Evolutionary conservation across 179 eudicot genomes (phyloP), one percentile per base, ranked within the genome.

Genomic region (Silene vulgaris): DNA sequence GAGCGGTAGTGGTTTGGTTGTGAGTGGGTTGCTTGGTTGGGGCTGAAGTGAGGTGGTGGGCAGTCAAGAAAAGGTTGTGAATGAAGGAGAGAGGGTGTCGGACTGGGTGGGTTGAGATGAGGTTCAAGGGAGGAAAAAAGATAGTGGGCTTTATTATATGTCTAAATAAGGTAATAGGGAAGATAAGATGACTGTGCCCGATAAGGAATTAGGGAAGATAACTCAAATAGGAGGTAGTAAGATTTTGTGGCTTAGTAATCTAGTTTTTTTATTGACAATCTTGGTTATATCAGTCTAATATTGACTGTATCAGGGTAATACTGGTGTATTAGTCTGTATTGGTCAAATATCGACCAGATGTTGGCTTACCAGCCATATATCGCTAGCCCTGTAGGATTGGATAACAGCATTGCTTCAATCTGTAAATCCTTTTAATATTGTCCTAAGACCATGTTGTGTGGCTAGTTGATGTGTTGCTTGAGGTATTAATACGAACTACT

Each of bases 311-410:
- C 59, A 14, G 43, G 16, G 40, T 29, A 65, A 65, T 65, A 29
- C 29, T 29, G 69, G 19, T 29, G 40, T 65, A 65, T 65, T 14
- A 65, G 66, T 28, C n/a, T 5, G 35, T 63, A 63, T 63, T 63
- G n/a, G 69, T 35, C 20, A 65, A 13, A 14, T 65, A 65, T 29
- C 11, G 3, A 45, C 21, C 37, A 56, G 60, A 16, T 56, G 60
- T 56, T 56, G 60, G 12, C 19, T 56, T 5, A 56, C 60, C 60
- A 56, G 60, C 19, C 60, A 56, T 56, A n/a, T 56, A 56, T 56
- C 6, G 60, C 3, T 56, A 14, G 19, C 12, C 60, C 17, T 16
- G 60, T 56, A 56, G 52, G 14, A 56, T 56, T 16, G 19, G 60
- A 56, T 8, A 56, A 56, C 60, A 14, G 1, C 19, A n/a, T 56